Evolutionary conservation across 495 filamentous ascomycete species (phyloP).

Genomic region (Penicillium odoratum): DNA sequence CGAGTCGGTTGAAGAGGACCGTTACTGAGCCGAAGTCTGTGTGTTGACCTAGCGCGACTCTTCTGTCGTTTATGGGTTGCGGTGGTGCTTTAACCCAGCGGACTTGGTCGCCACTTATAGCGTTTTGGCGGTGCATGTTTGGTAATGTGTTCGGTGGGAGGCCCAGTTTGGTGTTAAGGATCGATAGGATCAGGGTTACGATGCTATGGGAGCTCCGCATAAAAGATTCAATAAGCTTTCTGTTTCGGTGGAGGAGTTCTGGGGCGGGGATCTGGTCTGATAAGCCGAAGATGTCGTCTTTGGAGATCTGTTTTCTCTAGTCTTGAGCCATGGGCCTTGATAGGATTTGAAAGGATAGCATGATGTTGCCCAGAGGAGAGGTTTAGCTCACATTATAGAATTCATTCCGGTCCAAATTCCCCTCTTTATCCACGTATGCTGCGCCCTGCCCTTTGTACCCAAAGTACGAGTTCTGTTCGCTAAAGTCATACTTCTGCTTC

Average conservation of each 20-base stretch:
- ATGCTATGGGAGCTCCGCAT: slow-evolving; percentile 50
- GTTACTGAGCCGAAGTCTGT: slow-evolving; percentile 58
- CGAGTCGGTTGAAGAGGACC: slow-evolving; percentile 60
- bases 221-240: slow-evolving; percentile 45
- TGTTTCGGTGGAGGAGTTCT: slow-evolving; percentile 36
- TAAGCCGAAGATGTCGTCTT: slow-evolving; percentile 55
- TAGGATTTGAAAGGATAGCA: not conserved
- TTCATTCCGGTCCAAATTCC: slow-evolving; percentile 58
- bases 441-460: slow-evolving; percentile 59
- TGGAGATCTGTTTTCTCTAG: slow-evolving; percentile 34
- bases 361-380: not conserved
- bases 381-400: slow-evolving; percentile 57
- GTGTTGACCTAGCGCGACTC: slow-evolving; percentile 49
- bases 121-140: slow-evolving; percentile 49
- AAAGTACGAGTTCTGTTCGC: slow-evolving; percentile 40
- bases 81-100: slow-evolving; percentile 54
- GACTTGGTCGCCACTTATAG: slow-evolving; percentile 57
- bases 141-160: slow-evolving; percentile 49
- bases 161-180: slow-evolving; percentile 51
- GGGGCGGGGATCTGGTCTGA: slow-evolving; percentile 47
- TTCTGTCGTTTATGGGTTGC: slow-evolving; percentile 41
- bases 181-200: slow-evolving; percentile 46
- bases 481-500: slow-evolving; percentile 54
- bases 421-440: slow-evolving; percentile 50
- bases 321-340: not conserved